Evolutionary conservation across 2,329 filamentous ascomycete genomes (phyloP), one percentile per base, ranked within the genome.

Genomic region (Ceratocystis variospora): DNA sequence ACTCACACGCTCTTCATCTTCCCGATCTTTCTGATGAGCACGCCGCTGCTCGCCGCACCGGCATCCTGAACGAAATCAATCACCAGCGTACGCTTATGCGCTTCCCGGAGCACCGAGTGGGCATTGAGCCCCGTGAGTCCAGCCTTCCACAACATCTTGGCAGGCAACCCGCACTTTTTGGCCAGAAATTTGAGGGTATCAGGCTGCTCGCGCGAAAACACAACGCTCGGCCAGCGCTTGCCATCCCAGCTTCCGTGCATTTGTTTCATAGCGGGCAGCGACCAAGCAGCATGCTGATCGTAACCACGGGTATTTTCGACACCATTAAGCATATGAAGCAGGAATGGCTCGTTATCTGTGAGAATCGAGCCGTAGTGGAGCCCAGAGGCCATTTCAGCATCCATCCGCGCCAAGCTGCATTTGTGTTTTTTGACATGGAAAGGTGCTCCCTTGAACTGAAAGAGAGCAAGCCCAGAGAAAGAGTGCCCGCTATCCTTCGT

Each of bases 391-490:
- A 31, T 45, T 46, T 62, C 37, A 37, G n/a, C 37, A 37, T 41
- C 37, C 44, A 44, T 25, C 19, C 8, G 19, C 37, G 37, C 7
- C 12, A 41, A 19, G 41, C 37, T 15, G 48, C 19, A 53, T 28
- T 53, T 44, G 61, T 44, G 31, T 12, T 62, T 45, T 62, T 62
- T 25, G 5, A 62, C 7, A 22, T 62, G 61, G 61, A 62, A 62
- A 22, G n/a, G 25, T 22, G 17, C 37, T 5, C 61, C 61, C 6
- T 28, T 44, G 25, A 45, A n/a, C 15, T 45, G 61, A 22, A 45
- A 45, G 37, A 62, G 37, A 25, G 37, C 37, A 17, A 62, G 37
- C 5, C 61, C 61, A 6, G 61, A 45, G 7, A 62, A 62, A 10
- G 37, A 6, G 10, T 15, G 37, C 37, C 15, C 22, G 4, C 10